phyloP scores from a whole-genome alignment of 352 stramenopile species.

The Phytophthora palmivora region DNA sequence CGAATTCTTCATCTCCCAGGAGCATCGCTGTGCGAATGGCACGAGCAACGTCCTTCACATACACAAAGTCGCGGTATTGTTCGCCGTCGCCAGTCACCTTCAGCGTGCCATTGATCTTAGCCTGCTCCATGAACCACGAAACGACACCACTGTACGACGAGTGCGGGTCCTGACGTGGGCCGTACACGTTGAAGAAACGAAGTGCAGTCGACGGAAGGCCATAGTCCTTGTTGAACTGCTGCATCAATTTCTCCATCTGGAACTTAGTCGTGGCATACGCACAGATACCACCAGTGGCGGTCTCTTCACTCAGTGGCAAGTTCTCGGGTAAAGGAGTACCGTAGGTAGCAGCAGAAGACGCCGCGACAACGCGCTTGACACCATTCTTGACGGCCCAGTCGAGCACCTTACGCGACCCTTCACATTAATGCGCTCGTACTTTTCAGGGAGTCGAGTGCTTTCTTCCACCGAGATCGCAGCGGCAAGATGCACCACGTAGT shows the following conservation, averaged over 20 bases:
- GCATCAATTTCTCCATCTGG: slow-evolving; percentile 85
- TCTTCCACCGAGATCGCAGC: slow-evolving; percentile 88
- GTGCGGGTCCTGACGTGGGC: slow-evolving; percentile 80
- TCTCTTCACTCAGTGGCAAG: slow-evolving; percentile 75
- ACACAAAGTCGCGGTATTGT: slow-evolving; percentile 89
- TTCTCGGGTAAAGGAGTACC: slow-evolving; percentile 69
- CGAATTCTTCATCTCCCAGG: slow-evolving; percentile 66
- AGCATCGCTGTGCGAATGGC: slow-evolving; percentile 85
- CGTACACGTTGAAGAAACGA: slow-evolving; percentile 89
- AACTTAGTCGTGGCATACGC: slow-evolving; percentile 88
- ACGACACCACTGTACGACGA: slow-evolving; percentile 87
- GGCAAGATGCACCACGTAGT: slow-evolving; percentile 86
- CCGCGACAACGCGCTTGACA: slow-evolving; percentile 82
- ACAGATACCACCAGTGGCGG: slow-evolving; percentile 79
- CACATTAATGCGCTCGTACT: slow-evolving; percentile 88
- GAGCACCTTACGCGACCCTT: slow-evolving; percentile 83
- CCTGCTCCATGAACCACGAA: slow-evolving; percentile 90
- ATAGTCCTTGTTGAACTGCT: slow-evolving; percentile 70
- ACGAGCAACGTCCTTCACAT: slow-evolving; percentile 84
- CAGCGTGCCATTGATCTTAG: slow-evolving; percentile 82
- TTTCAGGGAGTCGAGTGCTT: slow-evolving; percentile 84
- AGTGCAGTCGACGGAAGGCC: slow-evolving; percentile 79
- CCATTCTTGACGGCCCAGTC: slow-evolving; percentile 79
- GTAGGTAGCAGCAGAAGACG: slow-evolving; percentile 83
- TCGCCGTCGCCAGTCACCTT: slow-evolving; percentile 81